Base-by-base conservation (phyloP, 108 stramenopile species). In the Discostella pseudostelligera region DNA sequence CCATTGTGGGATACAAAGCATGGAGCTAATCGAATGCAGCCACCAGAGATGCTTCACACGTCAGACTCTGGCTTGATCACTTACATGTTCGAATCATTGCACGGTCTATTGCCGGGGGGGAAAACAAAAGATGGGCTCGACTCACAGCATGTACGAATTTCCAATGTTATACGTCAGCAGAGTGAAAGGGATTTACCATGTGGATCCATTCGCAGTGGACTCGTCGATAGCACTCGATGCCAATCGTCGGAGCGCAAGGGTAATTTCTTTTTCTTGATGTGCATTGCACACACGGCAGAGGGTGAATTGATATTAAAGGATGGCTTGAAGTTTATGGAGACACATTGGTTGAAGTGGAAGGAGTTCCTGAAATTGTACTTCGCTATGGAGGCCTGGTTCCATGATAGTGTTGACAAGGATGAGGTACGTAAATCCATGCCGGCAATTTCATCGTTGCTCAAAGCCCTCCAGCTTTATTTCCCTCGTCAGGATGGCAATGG, bases 141-240 rank as follows among this genome's bases (percentile, higher is more conserved):
- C 5, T 3, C 3, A 5, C 32, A 32, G 32, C 50, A 51, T 28
- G 9, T 51, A 24, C 2, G 50, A 2, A 11, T 51, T 0, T 28
- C 24, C 3, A 26, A 14, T 0, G 50, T 26, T 3, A 19, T 56
- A 4, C 25, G 19, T 3, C 14, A n/a, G 32, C 55, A 56, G 17
- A 56, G 55, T 19, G 55, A 56, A 3, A 35, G 29, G 55, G 55
- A 56, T 32, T 56, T 56, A 0, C 55, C 55, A 4, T 32, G 55
- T 36, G 55, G 55, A 3, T 36, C 37, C 16, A 36, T 56, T 3
- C n/a, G 36, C n/a, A 56, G 35, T 56, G 55, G 55, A 4, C 36
- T 56, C 0, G 14, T 56, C 6, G 55, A 56, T 56, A 26, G 32
- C 3, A 56, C 55, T 0, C 26, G 32, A 16, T 56, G 55, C 35